phyloP scores from a whole-genome alignment of 2,329 filamentous ascomycete species.

The Nothopassalora personata region DNA sequence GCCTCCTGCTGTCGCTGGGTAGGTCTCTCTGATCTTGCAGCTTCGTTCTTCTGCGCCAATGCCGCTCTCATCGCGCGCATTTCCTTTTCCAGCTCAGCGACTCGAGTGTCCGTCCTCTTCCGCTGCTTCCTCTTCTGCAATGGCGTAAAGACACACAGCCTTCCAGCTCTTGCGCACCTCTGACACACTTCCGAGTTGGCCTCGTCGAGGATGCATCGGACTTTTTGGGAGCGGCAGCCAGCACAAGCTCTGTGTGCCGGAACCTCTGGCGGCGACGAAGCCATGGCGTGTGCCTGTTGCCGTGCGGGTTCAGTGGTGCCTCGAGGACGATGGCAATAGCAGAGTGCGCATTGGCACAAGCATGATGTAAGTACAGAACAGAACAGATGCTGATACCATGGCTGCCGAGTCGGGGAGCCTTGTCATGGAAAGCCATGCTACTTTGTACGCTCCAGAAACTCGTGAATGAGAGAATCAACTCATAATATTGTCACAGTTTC shows the following conservation, averaged over 20 bases:
- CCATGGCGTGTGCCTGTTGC: not conserved
- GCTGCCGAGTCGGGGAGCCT: not conserved
- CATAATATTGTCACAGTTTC: not conserved
- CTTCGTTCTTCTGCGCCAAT: slow-evolving; percentile 30
- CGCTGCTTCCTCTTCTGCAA: slow-evolving; percentile 40
- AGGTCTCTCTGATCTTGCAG: not conserved
- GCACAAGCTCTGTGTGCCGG: slow-evolving; percentile 38
- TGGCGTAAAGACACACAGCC: slow-evolving; percentile 37
- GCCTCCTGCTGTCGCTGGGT: not conserved
- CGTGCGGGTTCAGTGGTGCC: not conserved
- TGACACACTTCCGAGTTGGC: slow-evolving; percentile 32
- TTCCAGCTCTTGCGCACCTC: slow-evolving; percentile 37
- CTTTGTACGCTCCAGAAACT: no score
- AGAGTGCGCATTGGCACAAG: not conserved
- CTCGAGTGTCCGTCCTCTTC: slow-evolving; percentile 42
- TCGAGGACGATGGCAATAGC: not conserved
- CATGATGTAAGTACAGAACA: not conserved
- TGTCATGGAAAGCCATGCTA: not conserved
- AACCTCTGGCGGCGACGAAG: slow-evolving; percentile 11
- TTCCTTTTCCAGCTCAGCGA: slow-evolving; percentile 43
- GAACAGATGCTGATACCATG: not conserved
- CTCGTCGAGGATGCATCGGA: slow-evolving; percentile 37
- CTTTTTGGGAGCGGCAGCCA: slow-evolving; percentile 40
- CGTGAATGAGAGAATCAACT: not conserved
- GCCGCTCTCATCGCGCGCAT: slow-evolving; percentile 38